Conservation (phyloP, 2,329 filamentous ascomycete genomes). For the Nemania sp. region DNA sequence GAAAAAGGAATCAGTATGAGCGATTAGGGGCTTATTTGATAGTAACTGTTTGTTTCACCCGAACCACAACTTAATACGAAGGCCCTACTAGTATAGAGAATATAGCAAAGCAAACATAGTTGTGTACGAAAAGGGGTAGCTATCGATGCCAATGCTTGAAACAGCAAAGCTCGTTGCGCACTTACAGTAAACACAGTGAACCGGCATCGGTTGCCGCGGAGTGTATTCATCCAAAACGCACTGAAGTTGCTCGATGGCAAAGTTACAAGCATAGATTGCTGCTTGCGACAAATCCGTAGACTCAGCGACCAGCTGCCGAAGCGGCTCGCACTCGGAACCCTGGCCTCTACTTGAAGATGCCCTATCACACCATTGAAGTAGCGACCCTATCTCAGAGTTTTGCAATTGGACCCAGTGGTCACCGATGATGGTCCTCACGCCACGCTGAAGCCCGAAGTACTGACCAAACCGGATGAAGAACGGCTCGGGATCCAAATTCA, state of each 20-base stretch:
- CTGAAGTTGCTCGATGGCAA: conserved; percentile 19
- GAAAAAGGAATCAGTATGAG: not conserved
- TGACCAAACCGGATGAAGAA: conserved; percentile 22
- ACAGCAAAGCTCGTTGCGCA: no score
- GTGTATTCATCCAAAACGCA: conserved; percentile 14
- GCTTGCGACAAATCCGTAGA: conserved; percentile 10
- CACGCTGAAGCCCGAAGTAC: conserved; percentile 21
- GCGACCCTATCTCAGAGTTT: conserved; percentile 9
- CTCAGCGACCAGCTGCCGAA: conserved; percentile 11
- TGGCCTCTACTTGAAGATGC: conserved; percentile 4
- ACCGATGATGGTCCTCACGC: conserved; percentile 9
- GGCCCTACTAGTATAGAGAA: no score
- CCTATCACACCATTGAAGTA: conserved; percentile 10
- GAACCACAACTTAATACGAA: no score
- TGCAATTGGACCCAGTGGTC: conserved; percentile 12
- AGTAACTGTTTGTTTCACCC: no score
- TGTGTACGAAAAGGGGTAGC: no score
- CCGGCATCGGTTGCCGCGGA: conserved; percentile 1
- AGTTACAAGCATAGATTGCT: conserved; percentile 7
- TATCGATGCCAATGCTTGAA: no score
- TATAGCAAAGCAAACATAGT: no score
- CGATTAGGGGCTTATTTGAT: not conserved
- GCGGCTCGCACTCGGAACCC: conserved; percentile 10
- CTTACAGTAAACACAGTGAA: conserved; percentile 16
- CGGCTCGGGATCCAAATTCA: conserved; percentile 7